Evolutionary conservation across 495 filamentous ascomycete genomes (phyloP), one percentile per base, ranked within the genome.

Genomic region (Barbatosphaeria neglecta): DNA sequence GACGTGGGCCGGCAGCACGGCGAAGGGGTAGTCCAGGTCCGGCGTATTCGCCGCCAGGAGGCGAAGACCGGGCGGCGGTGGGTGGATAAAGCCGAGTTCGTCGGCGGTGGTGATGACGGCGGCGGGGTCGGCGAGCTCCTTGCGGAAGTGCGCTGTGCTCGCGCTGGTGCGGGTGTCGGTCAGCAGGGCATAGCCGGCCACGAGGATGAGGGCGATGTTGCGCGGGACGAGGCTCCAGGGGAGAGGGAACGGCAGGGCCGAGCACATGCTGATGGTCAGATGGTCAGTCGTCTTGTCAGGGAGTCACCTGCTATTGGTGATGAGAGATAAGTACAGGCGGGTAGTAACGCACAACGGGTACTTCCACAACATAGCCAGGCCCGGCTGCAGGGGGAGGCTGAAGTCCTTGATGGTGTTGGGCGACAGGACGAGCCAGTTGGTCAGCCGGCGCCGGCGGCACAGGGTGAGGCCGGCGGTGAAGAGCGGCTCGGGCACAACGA

Each of bases 181-280:
- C 10, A 41, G 39, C 16, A 31, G 18, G 10, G 13, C 22, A 1
- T 52, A 19, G 20, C 7, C 39, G 2, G 44, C 17, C 5, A 25
- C 42, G 15, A 52, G 51, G 37, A 46, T 53, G 46, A 62, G 60
- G 38, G 64, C 66, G 52, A 65, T 57, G 43, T 73, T 76, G 3
- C 61, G 42, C 3, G 61, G 64, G 19, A 73, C 53, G 7, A 66
- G 43, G 41, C 56, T 60, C 59, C 56, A 66, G 0, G 69, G 68
- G 0, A 76, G 50, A 13, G 71, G 72, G 39, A 68, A 76, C 0
- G 66, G 55, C 45, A 67, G 73, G 1, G 64, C 70, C 4, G 73
- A 71, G 4, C 64, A 63, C 1, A 68, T 62, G 20, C 68, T 70
- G 38, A 16, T 9, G 37, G n/a, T 8, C 31, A 25, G 31, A 16